These are phyloP conservation scores for Pichia manshurica DNA, from an alignment of 805 yeast genomes.

Conservation along the genomic window DNA sequence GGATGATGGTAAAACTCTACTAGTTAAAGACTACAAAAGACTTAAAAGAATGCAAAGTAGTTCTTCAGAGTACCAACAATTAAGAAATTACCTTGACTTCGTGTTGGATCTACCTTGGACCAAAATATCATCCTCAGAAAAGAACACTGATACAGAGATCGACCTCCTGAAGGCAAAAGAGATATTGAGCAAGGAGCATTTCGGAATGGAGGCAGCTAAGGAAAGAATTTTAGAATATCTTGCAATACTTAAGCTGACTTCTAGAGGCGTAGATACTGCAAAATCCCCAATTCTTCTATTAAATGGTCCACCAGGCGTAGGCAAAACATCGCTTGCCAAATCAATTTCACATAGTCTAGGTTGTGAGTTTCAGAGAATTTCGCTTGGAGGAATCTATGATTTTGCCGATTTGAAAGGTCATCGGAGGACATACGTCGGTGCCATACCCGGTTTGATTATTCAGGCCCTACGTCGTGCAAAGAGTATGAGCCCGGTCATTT, in stretches of 20 bases:
- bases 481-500: slow-evolving; percentile 74
- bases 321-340: slow-evolving; percentile 81
- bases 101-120: slow-evolving; percentile 62
- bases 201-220: slow-evolving; percentile 69
- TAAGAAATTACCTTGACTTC: slow-evolving; percentile 58
- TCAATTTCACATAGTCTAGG: slow-evolving; percentile 72
- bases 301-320: slow-evolving; percentile 93
- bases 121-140: background rate
- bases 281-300: slow-evolving; percentile 71
- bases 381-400: slow-evolving; percentile 83
- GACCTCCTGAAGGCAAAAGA: slow-evolving; percentile 48
- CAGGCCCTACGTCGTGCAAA: slow-evolving; percentile 73
- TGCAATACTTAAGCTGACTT: slow-evolving; percentile 63
- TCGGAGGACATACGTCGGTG: slow-evolving; percentile 85
- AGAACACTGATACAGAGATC: slow-evolving; percentile 28
- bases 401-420: slow-evolving; percentile 90
- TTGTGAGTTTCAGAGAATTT: slow-evolving; percentile 69
- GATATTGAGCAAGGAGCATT: slow-evolving; percentile 71
- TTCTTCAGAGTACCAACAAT: slow-evolving; percentile 58
- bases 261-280: slow-evolving; percentile 5
- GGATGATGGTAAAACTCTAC: slow-evolving; percentile 37
- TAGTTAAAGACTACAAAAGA: slow-evolving; percentile 48
- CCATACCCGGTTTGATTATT: slow-evolving; percentile 80
- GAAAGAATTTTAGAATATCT: slow-evolving; percentile 71
- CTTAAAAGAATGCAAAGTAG: slow-evolving; percentile 50